These are phyloP conservation scores for Crucihimalaya himalaica DNA, from an alignment of 345 rosid species.

Conservation along the genomic window DNA sequence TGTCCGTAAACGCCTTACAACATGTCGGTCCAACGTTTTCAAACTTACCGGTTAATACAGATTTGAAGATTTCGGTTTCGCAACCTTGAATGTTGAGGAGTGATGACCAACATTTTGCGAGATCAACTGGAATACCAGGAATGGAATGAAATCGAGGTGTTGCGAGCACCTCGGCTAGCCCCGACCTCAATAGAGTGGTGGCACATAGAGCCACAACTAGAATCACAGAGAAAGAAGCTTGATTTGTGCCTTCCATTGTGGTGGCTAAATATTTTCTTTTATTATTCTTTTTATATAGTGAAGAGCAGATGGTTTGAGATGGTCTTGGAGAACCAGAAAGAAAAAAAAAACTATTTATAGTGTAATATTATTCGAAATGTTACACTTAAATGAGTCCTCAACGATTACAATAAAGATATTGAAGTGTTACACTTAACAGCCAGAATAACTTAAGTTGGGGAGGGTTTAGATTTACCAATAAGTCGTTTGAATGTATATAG, in stretches of 20 bases:
- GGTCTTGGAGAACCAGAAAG: neutral
- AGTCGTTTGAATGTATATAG: too few relatives aligned
- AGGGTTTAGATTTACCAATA: neutral
- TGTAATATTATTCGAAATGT: neutral
- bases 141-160: neutral
- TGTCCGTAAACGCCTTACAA: neutral
- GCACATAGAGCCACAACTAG: neutral
- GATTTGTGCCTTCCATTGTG: neutral
- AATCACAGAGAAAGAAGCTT: neutral
- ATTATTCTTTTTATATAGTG: neutral
- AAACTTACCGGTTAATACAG: slow-evolving; percentile 12
- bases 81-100: neutral
- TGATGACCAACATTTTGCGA: slow-evolving; percentile 5
- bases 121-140: neutral
- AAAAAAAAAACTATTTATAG: neutral
- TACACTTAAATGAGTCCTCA: neutral
- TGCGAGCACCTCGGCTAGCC: neutral
- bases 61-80: neutral
- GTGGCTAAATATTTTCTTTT: neutral
- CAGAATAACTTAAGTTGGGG: neutral
- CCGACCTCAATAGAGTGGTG: neutral
- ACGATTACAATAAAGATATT: neutral
- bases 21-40: neutral
- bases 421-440: neutral
- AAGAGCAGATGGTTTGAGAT: neutral